Evolutionary conservation across 2,329 filamentous ascomycete species (phyloP), one percentile per base, ranked within the genome.

Genomic region (Aspergillus tubingensis): DNA sequence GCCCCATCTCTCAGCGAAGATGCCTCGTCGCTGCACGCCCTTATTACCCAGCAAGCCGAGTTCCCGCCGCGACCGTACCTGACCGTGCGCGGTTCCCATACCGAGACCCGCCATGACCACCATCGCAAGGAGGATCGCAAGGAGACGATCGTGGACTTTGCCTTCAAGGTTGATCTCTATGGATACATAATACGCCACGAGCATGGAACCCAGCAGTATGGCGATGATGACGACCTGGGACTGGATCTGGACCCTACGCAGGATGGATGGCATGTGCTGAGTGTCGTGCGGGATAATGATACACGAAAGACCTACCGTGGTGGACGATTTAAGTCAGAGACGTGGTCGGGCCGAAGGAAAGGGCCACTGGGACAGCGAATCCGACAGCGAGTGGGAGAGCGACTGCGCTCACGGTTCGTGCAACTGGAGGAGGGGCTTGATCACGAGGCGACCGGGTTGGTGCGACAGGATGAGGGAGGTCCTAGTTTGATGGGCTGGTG

Each of bases 11-110:
- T 66, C 39, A 66, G 62, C 54, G 8, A 48, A 11, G 55, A 63
- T 27, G 21, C 60, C 6, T 23, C 32, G 8, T 30, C 53, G 4
- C 77, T 87, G 19, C 75, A 82, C 59, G 60, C 69, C 11, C 79
- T 83, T 63, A 73, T 87, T 48, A 41, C 21, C 17, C 62, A 67
- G 66, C 25, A 67, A 67, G 27, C 70, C 15, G 51, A 54, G 17
- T 51, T 77, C 8, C 85, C 86, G 4, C 85, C 85, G 0, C 79
- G 83, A n/a, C 81, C 82, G 0, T 81, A 76, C 54, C 77, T 87
- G 8, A 79, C 77, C 51, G 72, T 88, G 44, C 75, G 77, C 32
- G 86, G 86, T 55, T 80, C 80, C 3, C 86, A 88, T 71, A 74
- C 67, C 11, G 76, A 84, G 70, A 79, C 74, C 3, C 55, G 53